These are phyloP conservation scores for Trichosporon coremiiforme DNA, from an alignment of 1,284 basidiomycete genomes.

Conservation along the genomic window DNA sequence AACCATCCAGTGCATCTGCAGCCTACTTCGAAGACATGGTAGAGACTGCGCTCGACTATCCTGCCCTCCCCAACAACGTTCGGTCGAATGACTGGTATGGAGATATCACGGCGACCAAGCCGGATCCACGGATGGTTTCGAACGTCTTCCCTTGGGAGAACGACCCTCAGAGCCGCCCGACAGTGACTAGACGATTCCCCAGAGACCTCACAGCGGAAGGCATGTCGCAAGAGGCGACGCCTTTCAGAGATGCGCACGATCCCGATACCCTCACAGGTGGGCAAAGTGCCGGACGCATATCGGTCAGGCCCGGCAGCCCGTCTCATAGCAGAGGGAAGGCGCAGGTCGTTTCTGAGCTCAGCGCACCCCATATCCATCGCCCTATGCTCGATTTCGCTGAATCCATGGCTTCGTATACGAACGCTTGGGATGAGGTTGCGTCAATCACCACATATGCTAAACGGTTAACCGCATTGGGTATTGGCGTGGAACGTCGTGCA, in stretches of 20 bases:
- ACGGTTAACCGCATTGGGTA: conserved; percentile 58
- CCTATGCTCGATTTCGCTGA: conserved; percentile 55
- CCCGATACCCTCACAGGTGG: too few relatives aligned
- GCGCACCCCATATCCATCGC: conserved; percentile 32
- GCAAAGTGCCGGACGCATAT: too few relatives aligned
- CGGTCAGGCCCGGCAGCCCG: too few relatives aligned
- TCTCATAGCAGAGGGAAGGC: too few relatives aligned
- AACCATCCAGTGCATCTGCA: conserved; percentile 52
- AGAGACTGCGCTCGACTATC: conserved; percentile 40
- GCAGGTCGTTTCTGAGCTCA: too few relatives aligned
- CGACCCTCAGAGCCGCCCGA: conserved; percentile 60
- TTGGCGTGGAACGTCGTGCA: conserved; percentile 20
- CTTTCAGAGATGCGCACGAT: too few relatives aligned
- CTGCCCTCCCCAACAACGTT: conserved; percentile 48
- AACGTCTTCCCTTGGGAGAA: conserved; percentile 94
- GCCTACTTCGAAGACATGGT: conserved; percentile 34
- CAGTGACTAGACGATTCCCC: conserved; percentile 77
- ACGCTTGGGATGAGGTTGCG: conserved; percentile 80
- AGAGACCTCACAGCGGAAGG: conserved; percentile 43
- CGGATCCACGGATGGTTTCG: conserved; percentile 72
- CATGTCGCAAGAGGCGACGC: too few relatives aligned
- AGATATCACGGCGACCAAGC: conserved; percentile 58
- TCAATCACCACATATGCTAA: conserved; percentile 75
- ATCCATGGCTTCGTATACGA: conserved; percentile 65
- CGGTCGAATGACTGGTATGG: conserved; percentile 58